These are phyloP conservation scores for Candida dubliniensis DNA, from an alignment of 1,139 yeast genomes.

Conservation along the genomic window DNA sequence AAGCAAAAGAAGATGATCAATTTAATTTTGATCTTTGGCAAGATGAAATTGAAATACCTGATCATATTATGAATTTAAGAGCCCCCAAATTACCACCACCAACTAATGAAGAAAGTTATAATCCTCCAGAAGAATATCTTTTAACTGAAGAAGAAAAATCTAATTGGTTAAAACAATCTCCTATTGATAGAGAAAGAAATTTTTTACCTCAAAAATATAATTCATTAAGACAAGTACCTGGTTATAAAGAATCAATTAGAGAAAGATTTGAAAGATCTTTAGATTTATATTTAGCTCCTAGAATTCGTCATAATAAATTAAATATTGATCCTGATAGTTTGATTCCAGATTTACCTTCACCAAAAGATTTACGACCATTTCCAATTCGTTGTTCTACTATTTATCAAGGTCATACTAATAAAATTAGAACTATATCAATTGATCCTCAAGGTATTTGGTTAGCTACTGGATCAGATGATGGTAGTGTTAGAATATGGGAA, in stretches of 20 bases:
- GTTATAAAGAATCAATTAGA: slow-evolving; percentile 79
- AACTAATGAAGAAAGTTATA: slow-evolving; percentile 92
- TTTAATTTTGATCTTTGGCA: slow-evolving; percentile 77
- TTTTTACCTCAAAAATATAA: slow-evolving; percentile 80
- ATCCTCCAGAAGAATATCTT: slow-evolving; percentile 95
- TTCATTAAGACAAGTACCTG: slow-evolving; percentile 90
- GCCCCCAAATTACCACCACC: slow-evolving; percentile 98
- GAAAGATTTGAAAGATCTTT: slow-evolving; percentile 93
- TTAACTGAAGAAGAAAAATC: slow-evolving; percentile 75
- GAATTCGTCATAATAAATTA: slow-evolving; percentile 87
- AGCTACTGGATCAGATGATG: slow-evolving; percentile 98
- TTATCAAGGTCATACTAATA: slow-evolving; percentile 80
- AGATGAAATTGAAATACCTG: slow-evolving; percentile 52
- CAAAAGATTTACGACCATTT: slow-evolving; percentile 96
- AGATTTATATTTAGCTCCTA: slow-evolving; percentile 93
- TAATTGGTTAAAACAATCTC: slow-evolving; percentile 71
- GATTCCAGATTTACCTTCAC: slow-evolving; percentile 95
- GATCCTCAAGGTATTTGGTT: slow-evolving; percentile 93
- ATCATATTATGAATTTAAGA: slow-evolving; percentile 85
- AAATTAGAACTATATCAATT: slow-evolving; percentile 76
- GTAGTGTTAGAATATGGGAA: slow-evolving; percentile 95
- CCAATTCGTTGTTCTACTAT: slow-evolving; percentile 88
- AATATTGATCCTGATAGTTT: slow-evolving; percentile 95
- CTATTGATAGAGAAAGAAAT: slow-evolving; percentile 75
- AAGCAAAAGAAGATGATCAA: slow-evolving; percentile 40